Evolutionary conservation across 768 basidiomycete species (phyloP), one percentile per base, ranked within the genome.

Genomic region (Agaricus blazei): DNA sequence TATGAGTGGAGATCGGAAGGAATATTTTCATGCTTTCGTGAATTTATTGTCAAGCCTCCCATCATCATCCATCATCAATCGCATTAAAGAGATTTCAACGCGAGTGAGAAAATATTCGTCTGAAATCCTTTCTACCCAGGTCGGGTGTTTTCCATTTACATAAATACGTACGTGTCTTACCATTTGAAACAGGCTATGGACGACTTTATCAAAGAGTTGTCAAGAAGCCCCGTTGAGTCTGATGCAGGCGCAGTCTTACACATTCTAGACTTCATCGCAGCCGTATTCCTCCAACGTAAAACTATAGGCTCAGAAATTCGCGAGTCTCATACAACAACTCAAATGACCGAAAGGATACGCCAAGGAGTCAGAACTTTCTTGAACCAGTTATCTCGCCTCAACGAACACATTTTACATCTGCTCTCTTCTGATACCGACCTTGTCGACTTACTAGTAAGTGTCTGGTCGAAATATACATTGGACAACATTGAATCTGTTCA

Each of bases 181-280:
- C 43, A 31, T 27, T 56, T 37, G 24, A 37, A 49, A 29, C 44
- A 56, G 54, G 54, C 54, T 3, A 50, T 45, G 42, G 54, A 56
- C 36, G 48, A 49, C 29, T 19, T 56, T 27, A 42, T 49, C 31
- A 28, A 56, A 49, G 54, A 45, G 26, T 44, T 29, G 11, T 56
- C 54, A 37, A 44, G 37, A 19, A 38, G 41, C 34, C 24, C 24
- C 34, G 28, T 24, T 43, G 34, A 26, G 36, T 24, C 48, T 15
- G 37, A 26, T 50, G 54, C 54, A n/a, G 49, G 31, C 27, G 24
- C 41, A 44, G 31, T 79, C 49, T 63, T 81, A 47, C 70, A 75
- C 69, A 64, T 67, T 12, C 54, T 80, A 48, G 70, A 73, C 54
- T 68, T 83, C 54, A 68, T 67, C 41, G 71, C 77, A 23, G 66